These are phyloP conservation scores for Skeletonema menzelii DNA, from an alignment of 108 stramenopile species.

Conservation along the genomic window DNA sequence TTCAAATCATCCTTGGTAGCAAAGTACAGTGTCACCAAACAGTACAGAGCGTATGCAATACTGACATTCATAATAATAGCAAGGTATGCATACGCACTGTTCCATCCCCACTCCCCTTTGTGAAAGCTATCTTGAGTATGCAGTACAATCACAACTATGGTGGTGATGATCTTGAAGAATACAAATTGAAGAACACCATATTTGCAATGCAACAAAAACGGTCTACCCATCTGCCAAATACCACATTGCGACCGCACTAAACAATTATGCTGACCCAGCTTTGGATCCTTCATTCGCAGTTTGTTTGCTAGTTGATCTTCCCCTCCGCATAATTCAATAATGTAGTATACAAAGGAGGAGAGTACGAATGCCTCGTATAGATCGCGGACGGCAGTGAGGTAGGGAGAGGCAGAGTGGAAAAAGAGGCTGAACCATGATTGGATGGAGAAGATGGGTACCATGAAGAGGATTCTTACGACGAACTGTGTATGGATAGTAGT, in stretches of 20 bases:
- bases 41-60: slow-evolving; percentile 60
- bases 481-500: too few species aligned
- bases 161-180: slow-evolving; percentile 48
- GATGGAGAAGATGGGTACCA: slow-evolving; percentile 77
- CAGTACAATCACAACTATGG: slow-evolving; percentile 32
- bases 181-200: slow-evolving; percentile 66
- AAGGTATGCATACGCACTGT: slow-evolving; percentile 28
- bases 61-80: slow-evolving; percentile 43
- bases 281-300: slow-evolving; percentile 33
- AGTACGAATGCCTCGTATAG: slow-evolving; percentile 60
- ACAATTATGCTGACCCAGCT: slow-evolving; percentile 26
- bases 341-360: slow-evolving; percentile 54
- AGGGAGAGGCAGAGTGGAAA: slow-evolving; percentile 30
- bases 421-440: slow-evolving; percentile 36
- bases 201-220: slow-evolving; percentile 57
- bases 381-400: slow-evolving; percentile 32
- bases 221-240: slow-evolving; percentile 43
- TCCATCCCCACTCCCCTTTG: slow-evolving; percentile 33
- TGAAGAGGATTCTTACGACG: slow-evolving; percentile 77
- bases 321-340: slow-evolving; percentile 51
- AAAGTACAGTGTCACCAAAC: slow-evolving; percentile 53
- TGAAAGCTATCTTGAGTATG: slow-evolving; percentile 28
- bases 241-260: slow-evolving; percentile 7
- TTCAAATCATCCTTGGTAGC: slow-evolving; percentile 50
- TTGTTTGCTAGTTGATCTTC: slow-evolving; percentile 36